Evolutionary conservation across 352 stramenopile species (phyloP), one percentile per base, ranked within the genome.

Genomic region (Phytophthora megakarya): DNA sequence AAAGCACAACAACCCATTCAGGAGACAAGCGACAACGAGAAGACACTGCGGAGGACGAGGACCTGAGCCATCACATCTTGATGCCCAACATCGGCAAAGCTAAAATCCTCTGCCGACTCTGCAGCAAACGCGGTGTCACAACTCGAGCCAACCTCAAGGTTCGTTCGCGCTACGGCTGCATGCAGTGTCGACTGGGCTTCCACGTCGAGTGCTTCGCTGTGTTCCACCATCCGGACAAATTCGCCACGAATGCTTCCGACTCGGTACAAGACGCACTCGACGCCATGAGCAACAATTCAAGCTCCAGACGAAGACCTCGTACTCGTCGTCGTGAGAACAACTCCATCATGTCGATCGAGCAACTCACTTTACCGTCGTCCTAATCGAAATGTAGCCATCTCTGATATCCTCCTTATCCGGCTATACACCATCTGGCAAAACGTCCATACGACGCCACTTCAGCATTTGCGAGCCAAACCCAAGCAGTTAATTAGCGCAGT

Each of bases 171-270:
- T 55, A 49, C 44, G 44, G 44, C 43, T 55, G 55, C 22, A 23
- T 49, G 23, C 55, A 63, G 45, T 63, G 55, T 25, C 43, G 55
- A 1, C 28, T 63, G 44, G 44, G 55, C 18, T 63, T 55, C 54
- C 55, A 63, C 55, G 55, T 63, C 23, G 55, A 47, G 44, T 55
- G 55, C 23, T 55, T 63, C 43, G 43, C 55, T 5, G 44, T 63
- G 8, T 63, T 63, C 43, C 55, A 63, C 55, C 16, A 63, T 23
- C 55, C 44, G 12, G 50, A 33, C 9, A n/a, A 9, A 10, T 64
- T 50, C 19, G 13, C 19, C 18, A 28, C 16, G 5, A 63, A 64
- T 47, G 11, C 35, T 10, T 56, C 44, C 12, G 16, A 46, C 16
- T 35, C 43, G 2, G 32, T 55, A n/a, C 42, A 47, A 42, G 43